A percentile compares a stretch with the other conserved stretches of the same genome.
phyloP scores from a whole-genome alignment of 2,329 filamentous ascomycete species.

The Aureobasidium namibiae region DNA sequence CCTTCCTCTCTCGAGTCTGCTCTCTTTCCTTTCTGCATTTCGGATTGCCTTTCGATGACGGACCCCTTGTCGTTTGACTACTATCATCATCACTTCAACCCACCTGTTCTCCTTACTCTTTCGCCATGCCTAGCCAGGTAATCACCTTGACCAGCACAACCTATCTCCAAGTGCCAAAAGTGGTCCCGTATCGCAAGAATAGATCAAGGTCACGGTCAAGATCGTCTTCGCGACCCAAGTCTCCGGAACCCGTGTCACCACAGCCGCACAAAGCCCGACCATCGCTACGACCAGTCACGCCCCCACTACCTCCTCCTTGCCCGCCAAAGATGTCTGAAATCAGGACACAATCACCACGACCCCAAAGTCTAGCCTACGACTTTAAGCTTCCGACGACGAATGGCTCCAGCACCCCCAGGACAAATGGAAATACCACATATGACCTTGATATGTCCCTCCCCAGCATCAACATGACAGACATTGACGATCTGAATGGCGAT shows the following conservation, averaged over 20 bases:
- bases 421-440: not conserved
- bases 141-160: conserved; percentile 18
- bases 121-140: conserved; percentile 9
- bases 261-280: conserved; percentile 11
- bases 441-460: not conserved
- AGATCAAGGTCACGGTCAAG: conserved; percentile 25
- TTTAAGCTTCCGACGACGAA: not conserved
- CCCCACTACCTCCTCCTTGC: conserved; percentile 5
- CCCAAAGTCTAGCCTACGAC: not conserved
- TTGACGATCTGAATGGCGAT: conserved; percentile 25
- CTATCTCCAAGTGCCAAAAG: conserved; percentile 31
- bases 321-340: not conserved
- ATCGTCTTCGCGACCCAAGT: conserved; percentile 9
- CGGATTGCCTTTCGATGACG: not conserved
- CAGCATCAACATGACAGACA: not conserved
- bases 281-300: conserved; percentile 6
- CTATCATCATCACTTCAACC: not conserved
- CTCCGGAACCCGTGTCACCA: conserved; percentile 12
- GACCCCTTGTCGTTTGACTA: not conserved
- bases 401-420: conserved; percentile 10
- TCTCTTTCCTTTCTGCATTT: not conserved
- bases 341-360: not conserved
- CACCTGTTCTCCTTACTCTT: not conserved
- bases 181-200: conserved; percentile 24
- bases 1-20: not conserved